These are phyloP conservation scores for Amanita muscaria DNA, from an alignment of 768 basidiomycete species.

Conservation along the genomic window DNA sequence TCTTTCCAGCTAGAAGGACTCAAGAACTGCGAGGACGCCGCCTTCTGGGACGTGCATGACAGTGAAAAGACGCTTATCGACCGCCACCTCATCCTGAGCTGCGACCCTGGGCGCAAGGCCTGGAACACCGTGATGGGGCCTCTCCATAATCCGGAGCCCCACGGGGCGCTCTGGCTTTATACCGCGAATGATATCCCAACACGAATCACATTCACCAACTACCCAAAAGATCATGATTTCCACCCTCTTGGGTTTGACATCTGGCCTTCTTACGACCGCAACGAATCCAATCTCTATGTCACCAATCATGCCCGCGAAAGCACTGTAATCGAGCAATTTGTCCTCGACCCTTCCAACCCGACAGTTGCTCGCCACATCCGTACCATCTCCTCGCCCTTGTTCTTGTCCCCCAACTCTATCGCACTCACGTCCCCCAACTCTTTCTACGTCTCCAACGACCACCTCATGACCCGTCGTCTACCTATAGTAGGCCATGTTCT, in stretches of 20 bases:
- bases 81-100: constrained; percentile 39
- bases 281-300: constrained; percentile 49
- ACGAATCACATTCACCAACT: constrained; percentile 38
- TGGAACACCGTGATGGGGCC: constrained; percentile 83
- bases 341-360: constrained; percentile 35
- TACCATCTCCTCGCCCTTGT: constrained; percentile 49
- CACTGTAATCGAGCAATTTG: constrained; percentile 64
- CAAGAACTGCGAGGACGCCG: constrained; percentile 56
- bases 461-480: constrained; percentile 54
- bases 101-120: constrained; percentile 44
- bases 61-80: constrained; percentile 27
- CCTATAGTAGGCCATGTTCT: constrained; percentile 42
- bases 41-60: constrained; percentile 54
- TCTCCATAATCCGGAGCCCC: constrained; percentile 44
- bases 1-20: constrained; percentile 31
- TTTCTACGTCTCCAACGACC: constrained; percentile 71
- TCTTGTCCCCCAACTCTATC: constrained; percentile 59
- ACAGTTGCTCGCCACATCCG: constrained; percentile 44
- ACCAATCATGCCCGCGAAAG: constrained; percentile 58
- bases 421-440: constrained; percentile 56
- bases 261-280: constrained; percentile 40
- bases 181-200: constrained; percentile 22
- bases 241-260: constrained; percentile 64
- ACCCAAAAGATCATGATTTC: constrained; percentile 52
- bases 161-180: constrained; percentile 57